Conservation (phyloP, 202 grass and related monocot species). For the Schoenoplectus triqueter region DNA sequence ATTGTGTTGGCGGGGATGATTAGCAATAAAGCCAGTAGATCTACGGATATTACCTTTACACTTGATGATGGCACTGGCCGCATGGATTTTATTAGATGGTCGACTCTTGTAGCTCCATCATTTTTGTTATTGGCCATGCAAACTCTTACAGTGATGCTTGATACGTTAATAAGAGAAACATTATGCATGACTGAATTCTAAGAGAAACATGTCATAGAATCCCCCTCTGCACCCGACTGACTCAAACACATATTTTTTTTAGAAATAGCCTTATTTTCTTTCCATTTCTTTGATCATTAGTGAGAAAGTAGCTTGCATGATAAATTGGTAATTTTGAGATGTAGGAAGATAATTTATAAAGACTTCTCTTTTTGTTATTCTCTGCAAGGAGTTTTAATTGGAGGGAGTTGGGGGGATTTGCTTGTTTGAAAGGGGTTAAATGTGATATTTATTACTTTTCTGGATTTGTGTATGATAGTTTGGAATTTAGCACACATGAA, state of each 20-base stretch:
- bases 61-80: slow-evolving; percentile 82
- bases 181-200: not conserved
- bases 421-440: not conserved
- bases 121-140: not conserved
- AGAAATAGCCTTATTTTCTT: not conserved
- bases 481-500: not conserved
- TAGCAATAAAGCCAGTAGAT: slow-evolving; percentile 59
- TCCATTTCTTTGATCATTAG: not conserved
- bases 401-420: no score
- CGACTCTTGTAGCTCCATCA: not conserved
- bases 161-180: slow-evolving; percentile 17
- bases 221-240: not conserved
- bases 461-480: slow-evolving; percentile 21
- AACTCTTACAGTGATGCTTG: not conserved
- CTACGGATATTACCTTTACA: slow-evolving; percentile 70
- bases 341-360: not conserved
- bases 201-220: not conserved
- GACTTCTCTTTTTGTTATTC: not conserved
- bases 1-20: slow-evolving; percentile 70
- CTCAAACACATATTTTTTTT: not conserved
- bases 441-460: not conserved
- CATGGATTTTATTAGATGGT: slow-evolving; percentile 88
- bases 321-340: not conserved
- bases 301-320: not conserved
- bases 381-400: no score